Base-by-base conservation (phyloP, 2,329 filamentous ascomycete genomes). In the Lecanicillium sp. region DNA sequence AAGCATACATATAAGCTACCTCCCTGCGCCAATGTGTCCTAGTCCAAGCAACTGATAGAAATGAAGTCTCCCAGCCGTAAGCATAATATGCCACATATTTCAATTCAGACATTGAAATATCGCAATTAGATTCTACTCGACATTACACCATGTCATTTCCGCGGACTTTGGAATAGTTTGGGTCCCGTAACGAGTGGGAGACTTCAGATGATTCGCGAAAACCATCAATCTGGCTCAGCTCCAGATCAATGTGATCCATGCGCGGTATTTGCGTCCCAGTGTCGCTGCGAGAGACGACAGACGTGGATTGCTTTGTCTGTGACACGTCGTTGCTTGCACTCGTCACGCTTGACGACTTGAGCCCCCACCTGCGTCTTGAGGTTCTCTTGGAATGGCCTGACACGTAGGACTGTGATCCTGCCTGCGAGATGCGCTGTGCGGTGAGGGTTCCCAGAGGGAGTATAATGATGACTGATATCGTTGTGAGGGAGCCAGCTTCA, bases 361-460 rank as follows among this genome's bases (percentile, higher is more conserved):
- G 12, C 15, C 22, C 22, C 28, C 36, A 33, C 4, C 36, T 13
- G 4, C 17, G 27, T 3, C 4, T 12, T 3, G 27, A 31, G 35
- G 4, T 25, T 6, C 7, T 6, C 22, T 25, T 25, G 6, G 22
- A 14, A 15, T 18, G 28, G 20, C 39, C 39, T 4, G 39, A 34
- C 20, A 19, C 2, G 39, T 41, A 41, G 29, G 29, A 22, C 34
- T 41, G 39, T 3, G 34, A 41, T 6, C 39, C 34, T 5, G 29
- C 6, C 9, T 14, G 11, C 15, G 60, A 55, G 31, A 71, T 53
- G 28, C 66, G 65, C 47, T 72, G 69, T 7, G 72, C 72, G 12
- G 70, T 59, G 20, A 77, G 61, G 4, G 68, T 68, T 40, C 70
- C 72, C 1, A 76, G 60, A 0, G 72, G 71, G 1, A 77, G 61